A percentile compares a stretch with the other conserved stretches of the same genome.
Evolutionary conservation across 2,329 filamentous ascomycete genomes (phyloP).

Genomic region (Hymenoscyphus occultus): DNA sequence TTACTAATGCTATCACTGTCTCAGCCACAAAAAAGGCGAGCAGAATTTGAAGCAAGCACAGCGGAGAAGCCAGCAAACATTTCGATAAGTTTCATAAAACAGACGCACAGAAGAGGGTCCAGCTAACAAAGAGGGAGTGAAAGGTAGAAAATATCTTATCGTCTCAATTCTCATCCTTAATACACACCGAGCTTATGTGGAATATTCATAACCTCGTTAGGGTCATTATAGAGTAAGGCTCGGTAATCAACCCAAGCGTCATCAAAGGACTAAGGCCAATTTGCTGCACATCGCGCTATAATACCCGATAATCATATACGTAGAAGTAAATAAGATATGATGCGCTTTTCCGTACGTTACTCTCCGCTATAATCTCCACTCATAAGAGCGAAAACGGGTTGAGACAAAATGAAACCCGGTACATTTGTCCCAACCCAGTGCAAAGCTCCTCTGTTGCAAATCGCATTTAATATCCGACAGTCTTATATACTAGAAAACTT

Average conservation of each 20-base stretch:
- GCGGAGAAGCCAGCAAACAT: neutral
- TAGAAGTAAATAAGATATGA: neutral
- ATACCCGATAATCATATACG: neutral
- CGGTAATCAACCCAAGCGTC: neutral
- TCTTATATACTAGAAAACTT: neutral
- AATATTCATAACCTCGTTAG: neutral
- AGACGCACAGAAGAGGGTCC: neutral
- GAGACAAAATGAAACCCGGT: neutral
- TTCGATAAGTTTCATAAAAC: neutral
- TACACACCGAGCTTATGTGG: neutral
- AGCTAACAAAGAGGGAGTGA: neutral
- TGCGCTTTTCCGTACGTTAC: neutral
- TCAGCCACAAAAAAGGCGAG: too few species aligned
- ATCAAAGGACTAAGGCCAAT: neutral
- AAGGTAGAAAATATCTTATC: neutral
- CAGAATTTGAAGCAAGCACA: neutral
- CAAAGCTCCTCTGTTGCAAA: neutral
- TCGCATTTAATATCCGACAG: neutral
- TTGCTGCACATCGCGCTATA: neutral
- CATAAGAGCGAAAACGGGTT: neutral
- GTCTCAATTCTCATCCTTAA: neutral
- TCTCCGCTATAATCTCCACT: neutral
- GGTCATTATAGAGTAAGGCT: neutral
- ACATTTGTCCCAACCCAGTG: neutral
- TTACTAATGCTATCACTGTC: too few species aligned